These are phyloP conservation scores for Rubia tinctorum DNA, from an alignment of 305 asterid genomes.

Conservation along the genomic window DNA sequence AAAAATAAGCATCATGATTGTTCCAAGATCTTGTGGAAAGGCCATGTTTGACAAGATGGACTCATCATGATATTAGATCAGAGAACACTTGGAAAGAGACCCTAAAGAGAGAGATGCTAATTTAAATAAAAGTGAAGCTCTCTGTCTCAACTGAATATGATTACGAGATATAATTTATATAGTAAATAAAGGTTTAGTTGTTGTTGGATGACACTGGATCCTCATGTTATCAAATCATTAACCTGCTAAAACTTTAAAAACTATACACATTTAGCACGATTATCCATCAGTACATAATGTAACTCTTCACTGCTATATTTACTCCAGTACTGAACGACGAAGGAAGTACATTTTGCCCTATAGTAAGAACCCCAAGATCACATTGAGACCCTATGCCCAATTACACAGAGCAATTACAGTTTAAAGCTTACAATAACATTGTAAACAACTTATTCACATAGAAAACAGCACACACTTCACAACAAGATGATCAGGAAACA, in stretches of 20 bases:
- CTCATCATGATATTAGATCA: too few species aligned
- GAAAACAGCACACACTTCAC: neutral
- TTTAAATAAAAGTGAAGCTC: too few species aligned
- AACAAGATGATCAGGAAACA: neutral
- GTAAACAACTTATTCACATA: neutral
- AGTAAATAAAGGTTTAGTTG: neutral
- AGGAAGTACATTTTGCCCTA: neutral
- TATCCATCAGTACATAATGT: neutral
- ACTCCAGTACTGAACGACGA: neutral
- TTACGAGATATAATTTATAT: too few species aligned
- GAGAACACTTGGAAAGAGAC: neutral
- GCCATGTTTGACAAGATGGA: too few species aligned
- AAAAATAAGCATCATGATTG: too few species aligned
- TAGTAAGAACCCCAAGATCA: neutral
- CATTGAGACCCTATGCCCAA: neutral
- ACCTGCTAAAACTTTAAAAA: neutral
- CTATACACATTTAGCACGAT: neutral
- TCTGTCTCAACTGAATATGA: too few species aligned
- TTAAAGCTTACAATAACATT: too few species aligned
- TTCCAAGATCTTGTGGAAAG: too few species aligned
- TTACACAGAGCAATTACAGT: neutral
- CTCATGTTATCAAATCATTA: neutral
- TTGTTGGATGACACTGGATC: neutral
- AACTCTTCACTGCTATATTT: neutral
- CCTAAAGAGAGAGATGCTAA: too few species aligned